Conservation (phyloP, 2,329 filamentous ascomycete species). For the Furcasterigmium sp. region DNA sequence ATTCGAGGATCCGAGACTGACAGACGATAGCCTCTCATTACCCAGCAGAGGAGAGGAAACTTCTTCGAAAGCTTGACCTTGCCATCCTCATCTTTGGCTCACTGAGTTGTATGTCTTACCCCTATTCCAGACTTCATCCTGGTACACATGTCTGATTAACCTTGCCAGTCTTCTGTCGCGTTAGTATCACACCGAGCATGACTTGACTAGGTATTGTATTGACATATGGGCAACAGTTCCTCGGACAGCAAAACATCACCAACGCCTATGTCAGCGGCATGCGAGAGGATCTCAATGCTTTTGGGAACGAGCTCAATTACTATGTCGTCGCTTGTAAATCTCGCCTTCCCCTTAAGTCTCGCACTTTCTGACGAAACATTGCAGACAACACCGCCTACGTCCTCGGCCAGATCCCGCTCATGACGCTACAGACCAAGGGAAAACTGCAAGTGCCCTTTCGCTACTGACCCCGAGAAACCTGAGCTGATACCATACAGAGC, state of each 20-base stretch:
- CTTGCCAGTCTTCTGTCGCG: constrained; percentile 8
- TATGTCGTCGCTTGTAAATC: constrained; percentile 11
- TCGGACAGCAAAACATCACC: constrained; percentile 26
- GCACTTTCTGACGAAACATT: fast-evolving
- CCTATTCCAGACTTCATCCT: background rate
- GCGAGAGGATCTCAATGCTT: constrained; percentile 26
- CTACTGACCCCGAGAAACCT: no score
- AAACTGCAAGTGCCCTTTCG: constrained; percentile 13
- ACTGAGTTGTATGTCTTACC: constrained; percentile 15
- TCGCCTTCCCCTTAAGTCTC: fast-evolving
- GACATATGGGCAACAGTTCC: constrained; percentile 5
- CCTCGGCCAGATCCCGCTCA: constrained; percentile 18
- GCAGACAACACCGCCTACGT: constrained; percentile 33
- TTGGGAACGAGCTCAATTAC: constrained; percentile 26
- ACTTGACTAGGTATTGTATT: background rate
- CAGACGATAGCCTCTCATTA: constrained; percentile 17
- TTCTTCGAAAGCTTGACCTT: constrained; percentile 19
- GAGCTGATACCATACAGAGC: no score
- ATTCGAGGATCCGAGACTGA: background rate
- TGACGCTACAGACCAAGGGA: constrained; percentile 20
- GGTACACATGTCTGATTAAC: no score
- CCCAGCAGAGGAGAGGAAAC: constrained; percentile 15
- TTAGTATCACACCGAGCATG: background rate
- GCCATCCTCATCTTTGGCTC: constrained; percentile 17
- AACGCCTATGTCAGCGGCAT: constrained; percentile 33